A percentile compares a stretch with the other conserved stretches of the same genome.
These are phyloP conservation scores for Triangularia verruculosa DNA, from an alignment of 2,329 filamentous ascomycete genomes.

Conservation along the genomic window DNA sequence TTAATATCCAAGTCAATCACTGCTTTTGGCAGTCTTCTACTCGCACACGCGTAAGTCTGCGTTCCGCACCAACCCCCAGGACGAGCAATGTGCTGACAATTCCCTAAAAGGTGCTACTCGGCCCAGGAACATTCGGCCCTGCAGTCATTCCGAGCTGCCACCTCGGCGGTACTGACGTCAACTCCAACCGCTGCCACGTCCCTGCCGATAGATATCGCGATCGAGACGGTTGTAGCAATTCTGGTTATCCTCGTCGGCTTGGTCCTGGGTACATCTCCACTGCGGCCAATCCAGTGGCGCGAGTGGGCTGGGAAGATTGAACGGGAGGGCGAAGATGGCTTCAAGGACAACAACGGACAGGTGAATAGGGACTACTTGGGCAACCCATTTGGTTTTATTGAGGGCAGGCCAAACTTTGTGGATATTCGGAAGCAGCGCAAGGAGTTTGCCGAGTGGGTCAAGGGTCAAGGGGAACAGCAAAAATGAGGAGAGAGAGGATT, in stretches of 20 bases:
- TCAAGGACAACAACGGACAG: conserved; percentile 56
- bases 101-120: conserved; percentile 76
- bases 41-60: conserved; percentile 76
- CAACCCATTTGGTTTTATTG: conserved; percentile 76
- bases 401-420: conserved; percentile 79
- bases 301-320: conserved; percentile 84
- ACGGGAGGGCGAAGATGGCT: conserved; percentile 63
- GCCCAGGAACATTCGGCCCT: conserved; percentile 86
- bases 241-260: conserved; percentile 80
- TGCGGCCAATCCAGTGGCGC: conserved; percentile 82
- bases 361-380: conserved; percentile 68
- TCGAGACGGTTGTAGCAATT: conserved; percentile 81
- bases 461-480: conserved; percentile 28
- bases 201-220: conserved; percentile 79
- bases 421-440: conserved; percentile 79
- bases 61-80: background rate
- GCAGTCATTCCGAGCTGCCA: conserved; percentile 53
- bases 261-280: conserved; percentile 69
- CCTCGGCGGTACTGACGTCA: conserved; percentile 43
- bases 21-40: conserved; percentile 69
- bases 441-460: conserved; percentile 76
- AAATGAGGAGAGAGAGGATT: background rate
- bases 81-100: conserved; percentile 20
- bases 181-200: conserved; percentile 42
- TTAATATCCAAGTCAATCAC: conserved; percentile 70